These are phyloP conservation scores for Mrakiaceae sp. DNA, from an alignment of 1,284 basidiomycete species.

Conservation along the genomic window DNA sequence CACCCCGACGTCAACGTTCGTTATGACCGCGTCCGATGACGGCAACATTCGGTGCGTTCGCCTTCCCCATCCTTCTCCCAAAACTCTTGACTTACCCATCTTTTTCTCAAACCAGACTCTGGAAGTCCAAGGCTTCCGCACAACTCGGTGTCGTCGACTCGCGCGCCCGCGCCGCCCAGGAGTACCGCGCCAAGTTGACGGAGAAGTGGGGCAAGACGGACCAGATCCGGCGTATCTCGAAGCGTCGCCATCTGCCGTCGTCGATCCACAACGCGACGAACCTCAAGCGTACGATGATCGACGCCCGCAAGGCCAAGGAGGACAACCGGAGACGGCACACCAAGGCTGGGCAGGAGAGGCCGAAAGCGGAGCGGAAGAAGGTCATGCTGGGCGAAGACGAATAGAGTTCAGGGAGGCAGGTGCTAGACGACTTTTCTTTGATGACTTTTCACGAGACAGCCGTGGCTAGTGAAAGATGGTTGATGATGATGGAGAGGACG, in stretches of 20 bases:
- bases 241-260: constrained; percentile 77
- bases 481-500: background rate
- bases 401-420: background rate
- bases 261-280: constrained; percentile 76
- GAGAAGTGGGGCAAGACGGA: constrained; percentile 78
- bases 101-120: constrained; percentile 43
- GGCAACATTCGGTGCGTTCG: constrained; percentile 63
- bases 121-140: constrained; percentile 89
- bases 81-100: background rate
- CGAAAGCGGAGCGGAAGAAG: constrained; percentile 84
- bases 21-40: constrained; percentile 89
- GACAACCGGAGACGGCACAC: constrained; percentile 83
- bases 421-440: too few relatives aligned
- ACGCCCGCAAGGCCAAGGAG: constrained; percentile 80
- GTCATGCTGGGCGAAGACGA: constrained; percentile 26
- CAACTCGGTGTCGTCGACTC: constrained; percentile 84
- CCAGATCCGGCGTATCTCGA: constrained; percentile 65
- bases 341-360: constrained; percentile 71
- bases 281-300: constrained; percentile 88
- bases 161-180: constrained; percentile 82
- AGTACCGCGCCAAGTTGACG: constrained; percentile 81
- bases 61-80: background rate
- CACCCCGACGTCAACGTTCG: constrained; percentile 83
- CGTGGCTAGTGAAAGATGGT: background rate
- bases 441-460: too few relatives aligned